These are phyloP conservation scores for Septoria linicola DNA, from an alignment of 2,329 filamentous ascomycete genomes.

Conservation along the genomic window DNA sequence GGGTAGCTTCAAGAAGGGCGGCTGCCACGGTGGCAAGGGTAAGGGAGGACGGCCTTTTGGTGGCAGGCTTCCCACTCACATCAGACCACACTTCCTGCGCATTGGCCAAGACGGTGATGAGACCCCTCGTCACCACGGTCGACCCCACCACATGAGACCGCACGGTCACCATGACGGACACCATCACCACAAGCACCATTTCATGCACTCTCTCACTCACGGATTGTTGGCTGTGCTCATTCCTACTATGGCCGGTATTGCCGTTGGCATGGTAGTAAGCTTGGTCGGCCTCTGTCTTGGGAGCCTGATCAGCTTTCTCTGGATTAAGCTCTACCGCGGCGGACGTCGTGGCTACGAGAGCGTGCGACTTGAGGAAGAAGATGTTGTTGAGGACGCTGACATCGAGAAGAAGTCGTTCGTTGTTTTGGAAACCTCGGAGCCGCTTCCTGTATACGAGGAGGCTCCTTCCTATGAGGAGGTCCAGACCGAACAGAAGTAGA, in stretches of 20 bases:
- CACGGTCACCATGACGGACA: conserved; percentile 31
- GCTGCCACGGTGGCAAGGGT: conserved; percentile 37
- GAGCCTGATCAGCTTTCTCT: conserved; percentile 59
- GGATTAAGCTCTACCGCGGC: conserved; percentile 56
- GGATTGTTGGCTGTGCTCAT: conserved; percentile 64
- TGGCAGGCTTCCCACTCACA: conserved; percentile 30
- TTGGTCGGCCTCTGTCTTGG: conserved; percentile 66
- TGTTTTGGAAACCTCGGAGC: conserved; percentile 23
- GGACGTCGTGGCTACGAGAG: conserved; percentile 38
- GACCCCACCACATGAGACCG: conserved; percentile 30
- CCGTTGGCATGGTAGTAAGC: conserved; percentile 66
- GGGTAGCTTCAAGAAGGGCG: conserved; percentile 11
- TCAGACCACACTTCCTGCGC: conserved; percentile 34
- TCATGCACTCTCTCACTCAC: conserved; percentile 50
- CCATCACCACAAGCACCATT: conserved; percentile 41
- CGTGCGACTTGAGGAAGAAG: conserved; percentile 26
- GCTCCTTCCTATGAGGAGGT: conserved; percentile 37
- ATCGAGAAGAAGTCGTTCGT: conserved; percentile 19
- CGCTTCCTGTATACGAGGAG: conserved; percentile 37
- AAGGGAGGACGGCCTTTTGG: conserved; percentile 15
- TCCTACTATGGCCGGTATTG: conserved; percentile 66
- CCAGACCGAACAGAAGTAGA: conserved; percentile 20
- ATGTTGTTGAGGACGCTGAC: conserved; percentile 18
- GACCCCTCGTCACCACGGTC: conserved; percentile 20
- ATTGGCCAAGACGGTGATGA: conserved; percentile 25